Evolutionary conservation across 768 basidiomycete genomes (phyloP), one percentile per base, ranked within the genome.

Genomic region (Pulveroboletus sp.): DNA sequence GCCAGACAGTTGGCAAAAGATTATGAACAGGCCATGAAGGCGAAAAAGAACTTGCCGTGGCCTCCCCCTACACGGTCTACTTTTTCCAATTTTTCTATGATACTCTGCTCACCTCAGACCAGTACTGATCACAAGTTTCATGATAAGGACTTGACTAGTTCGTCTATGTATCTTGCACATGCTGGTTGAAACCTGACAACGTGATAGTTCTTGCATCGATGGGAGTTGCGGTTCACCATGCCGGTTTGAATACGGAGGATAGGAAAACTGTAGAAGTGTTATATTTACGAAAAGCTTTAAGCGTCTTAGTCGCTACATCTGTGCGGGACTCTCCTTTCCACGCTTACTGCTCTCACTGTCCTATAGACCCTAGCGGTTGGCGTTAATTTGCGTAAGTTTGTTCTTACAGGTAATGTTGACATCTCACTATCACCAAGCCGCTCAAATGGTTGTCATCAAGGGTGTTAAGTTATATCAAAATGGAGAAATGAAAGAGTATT

Each of bases 201-300:
- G 7, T 44, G 40, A 49, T 56, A 85, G 88, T 76, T 28, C 73
- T 94, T 30, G 83, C 82, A n/a, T 64, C 71, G 1, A 68, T 66
- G 46, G 96, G 95, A 1, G 82, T 98, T 42, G 93, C 91, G 10
- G 79, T 92, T 7, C 95, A 99, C 63, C 94, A 98, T 62, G 95
- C 93, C 5, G 95, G 95, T 2, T 68, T 97, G 44, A 77, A 73
- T 11, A 63, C 80, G 38, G 78, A 84, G 24, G 94, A 97, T 60
- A 79, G 93, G 35, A 76, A 76, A 43, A 62, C 75, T 0, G 83
- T 83, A 15, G 95, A 99, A 65, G 76, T 81, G 11, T 69, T 89
- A 9, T 99, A 83, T 60, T 56, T 85, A 31, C 77, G 76, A 43
- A 84, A 82, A 52, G 57, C 69, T 1, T 67, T 96, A 26, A 78